phyloP scores from a whole-genome alignment of 2,329 filamentous ascomycete genomes.

The Verticillium tricorpus region DNA sequence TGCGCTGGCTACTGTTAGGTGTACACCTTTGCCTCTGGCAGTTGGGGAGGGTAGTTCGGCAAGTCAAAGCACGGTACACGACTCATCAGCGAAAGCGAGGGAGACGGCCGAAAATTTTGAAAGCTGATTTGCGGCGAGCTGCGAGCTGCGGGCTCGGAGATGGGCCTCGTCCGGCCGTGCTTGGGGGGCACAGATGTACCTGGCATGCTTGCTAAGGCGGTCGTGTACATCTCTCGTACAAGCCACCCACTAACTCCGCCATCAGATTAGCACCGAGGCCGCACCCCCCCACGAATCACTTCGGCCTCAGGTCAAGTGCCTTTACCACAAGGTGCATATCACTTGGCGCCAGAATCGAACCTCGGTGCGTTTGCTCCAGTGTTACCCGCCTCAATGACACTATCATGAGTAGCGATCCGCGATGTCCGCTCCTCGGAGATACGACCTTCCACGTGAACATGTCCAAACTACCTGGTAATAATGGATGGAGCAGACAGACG shows the following conservation, averaged over 20 bases:
- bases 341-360: background rate
- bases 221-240: background rate
- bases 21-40: background rate
- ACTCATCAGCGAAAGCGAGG: constrained; percentile 1
- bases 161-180: background rate
- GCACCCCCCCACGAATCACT: background rate
- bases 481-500: too few relatives aligned
- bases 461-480: background rate
- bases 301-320: too few relatives aligned
- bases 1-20: background rate
- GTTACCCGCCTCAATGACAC: background rate
- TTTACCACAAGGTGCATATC: background rate
- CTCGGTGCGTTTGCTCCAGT: background rate
- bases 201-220: background rate
- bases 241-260: background rate
- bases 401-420: background rate
- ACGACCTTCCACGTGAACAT: constrained; percentile 1
- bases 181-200: background rate
- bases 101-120: constrained; percentile 3
- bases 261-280: background rate
- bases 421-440: constrained; percentile 7
- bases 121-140: background rate
- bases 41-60: background rate
- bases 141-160: constrained; percentile 1
- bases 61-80: background rate